Conservation (phyloP, 306 rosid species). For the Vicia faba region DNA sequence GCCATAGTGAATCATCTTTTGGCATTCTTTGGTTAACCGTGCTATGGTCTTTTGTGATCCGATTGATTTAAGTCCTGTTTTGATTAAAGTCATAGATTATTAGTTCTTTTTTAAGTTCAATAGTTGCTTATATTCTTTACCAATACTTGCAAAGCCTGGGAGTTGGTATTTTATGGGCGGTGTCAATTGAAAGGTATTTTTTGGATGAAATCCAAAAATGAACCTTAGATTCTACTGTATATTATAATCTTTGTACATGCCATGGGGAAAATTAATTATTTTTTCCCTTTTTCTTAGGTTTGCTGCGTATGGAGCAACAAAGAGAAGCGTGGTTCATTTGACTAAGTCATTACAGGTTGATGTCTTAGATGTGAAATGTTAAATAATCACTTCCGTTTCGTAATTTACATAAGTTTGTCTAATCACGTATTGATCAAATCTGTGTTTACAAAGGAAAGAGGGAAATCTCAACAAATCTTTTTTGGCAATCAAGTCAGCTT, state of each 20-base stretch:
- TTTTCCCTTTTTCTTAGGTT: slow-evolving; percentile 54
- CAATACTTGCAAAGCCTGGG: slow-evolving; percentile 22
- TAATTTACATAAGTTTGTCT: neutral
- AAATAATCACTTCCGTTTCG: neutral
- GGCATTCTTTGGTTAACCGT: slow-evolving; percentile 25
- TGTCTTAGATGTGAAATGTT: slow-evolving; percentile 26
- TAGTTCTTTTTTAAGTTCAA: slow-evolving; percentile 19
- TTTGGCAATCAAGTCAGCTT: slow-evolving; percentile 13
- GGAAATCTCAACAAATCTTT: neutral
- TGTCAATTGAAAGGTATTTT: slow-evolving; percentile 27
- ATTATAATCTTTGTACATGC: neutral
- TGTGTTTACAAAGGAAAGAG: no score
- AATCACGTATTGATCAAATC: no score
- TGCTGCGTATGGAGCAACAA: slow-evolving; percentile 99
- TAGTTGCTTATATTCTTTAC: slow-evolving; percentile 17
- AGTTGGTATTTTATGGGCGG: slow-evolving; percentile 10
- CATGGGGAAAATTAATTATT: slow-evolving; percentile 26
- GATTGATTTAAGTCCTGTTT: slow-evolving; percentile 14
- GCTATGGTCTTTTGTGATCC: neutral
- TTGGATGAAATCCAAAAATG: slow-evolving; percentile 36
- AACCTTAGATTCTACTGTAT: neutral
- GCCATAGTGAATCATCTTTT: slow-evolving; percentile 19
- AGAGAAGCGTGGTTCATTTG: slow-evolving; percentile 95
- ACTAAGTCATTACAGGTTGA: slow-evolving; percentile 92
- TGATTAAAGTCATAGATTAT: slow-evolving; percentile 12